Evolutionary conservation across 257 asterid genomes (phyloP).

Genomic region (Cynanchum wilfordii): DNA sequence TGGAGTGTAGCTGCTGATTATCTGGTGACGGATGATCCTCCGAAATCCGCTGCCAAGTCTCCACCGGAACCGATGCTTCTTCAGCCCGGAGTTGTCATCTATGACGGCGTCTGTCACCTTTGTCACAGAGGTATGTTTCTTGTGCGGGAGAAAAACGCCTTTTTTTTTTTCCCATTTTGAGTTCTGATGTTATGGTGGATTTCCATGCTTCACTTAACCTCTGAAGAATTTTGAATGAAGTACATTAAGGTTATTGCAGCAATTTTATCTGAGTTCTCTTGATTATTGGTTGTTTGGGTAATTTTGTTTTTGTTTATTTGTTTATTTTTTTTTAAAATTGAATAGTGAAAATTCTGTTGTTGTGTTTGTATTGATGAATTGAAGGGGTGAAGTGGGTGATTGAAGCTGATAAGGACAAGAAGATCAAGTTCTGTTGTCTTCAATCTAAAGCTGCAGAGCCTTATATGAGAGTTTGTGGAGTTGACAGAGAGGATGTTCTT

Average conservation of each 20-base stretch:
- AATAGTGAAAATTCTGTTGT: not conserved
- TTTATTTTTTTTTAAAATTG: not conserved
- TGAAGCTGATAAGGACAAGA: constrained; percentile 59
- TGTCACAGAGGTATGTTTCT: constrained; percentile 64
- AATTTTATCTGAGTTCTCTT: not conserved
- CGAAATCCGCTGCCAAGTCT: constrained; percentile 18
- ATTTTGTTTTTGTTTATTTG: not conserved
- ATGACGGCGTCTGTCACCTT: constrained; percentile 92
- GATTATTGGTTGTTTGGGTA: not conserved
- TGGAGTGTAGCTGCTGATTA: constrained; percentile 26
- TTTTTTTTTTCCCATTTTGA: not conserved
- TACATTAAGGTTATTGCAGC: not conserved
- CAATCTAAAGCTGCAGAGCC: constrained; percentile 94
- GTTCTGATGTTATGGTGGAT: not conserved
- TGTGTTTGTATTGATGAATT: constrained; percentile 7
- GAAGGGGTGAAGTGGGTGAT: constrained; percentile 89
- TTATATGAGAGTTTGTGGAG: constrained; percentile 61
- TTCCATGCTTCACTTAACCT: not conserved
- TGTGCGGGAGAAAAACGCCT: not conserved
- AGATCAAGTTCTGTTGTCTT: constrained; percentile 83
- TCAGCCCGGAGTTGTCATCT: constrained; percentile 72
- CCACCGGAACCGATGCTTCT: constrained; percentile 40
- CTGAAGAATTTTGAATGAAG: not conserved
- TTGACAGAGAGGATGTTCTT: constrained; percentile 64
- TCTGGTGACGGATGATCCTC: constrained; percentile 17